Evolutionary conservation across 129 eudicot genomes (phyloP).

Genomic region (Centaurea solstitialis): DNA sequence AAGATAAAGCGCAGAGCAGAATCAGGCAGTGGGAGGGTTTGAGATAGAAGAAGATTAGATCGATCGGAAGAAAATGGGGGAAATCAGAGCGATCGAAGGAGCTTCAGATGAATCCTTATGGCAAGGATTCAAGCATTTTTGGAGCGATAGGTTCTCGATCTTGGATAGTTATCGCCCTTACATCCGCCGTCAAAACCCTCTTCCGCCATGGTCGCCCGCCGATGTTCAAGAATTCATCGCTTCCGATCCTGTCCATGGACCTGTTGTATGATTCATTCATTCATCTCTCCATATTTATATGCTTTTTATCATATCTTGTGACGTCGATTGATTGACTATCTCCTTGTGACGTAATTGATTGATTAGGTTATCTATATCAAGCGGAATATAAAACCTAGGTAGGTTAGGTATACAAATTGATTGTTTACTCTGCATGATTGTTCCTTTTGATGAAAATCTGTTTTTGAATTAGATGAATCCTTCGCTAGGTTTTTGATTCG

Average conservation of each 20-base stretch:
- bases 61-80: conserved; percentile 24
- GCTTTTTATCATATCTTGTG: background rate
- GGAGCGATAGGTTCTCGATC: conserved; percentile 54
- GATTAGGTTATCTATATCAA: conserved; percentile 15
- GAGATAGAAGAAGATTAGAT: background rate
- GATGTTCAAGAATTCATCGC: conserved; percentile 71
- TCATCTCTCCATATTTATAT: background rate
- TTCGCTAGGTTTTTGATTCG: conserved; percentile 1
- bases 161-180: conserved; percentile 49
- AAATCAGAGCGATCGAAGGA: conserved; percentile 15
- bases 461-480: background rate
- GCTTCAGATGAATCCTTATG: conserved; percentile 25
- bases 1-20: conserved; percentile 5
- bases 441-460: background rate
- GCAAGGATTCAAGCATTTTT: conserved; percentile 38
- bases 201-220: conserved; percentile 61
- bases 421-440: conserved; percentile 1
- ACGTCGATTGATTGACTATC: background rate
- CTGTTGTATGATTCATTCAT: conserved; percentile 27
- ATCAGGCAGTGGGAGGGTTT: background rate
- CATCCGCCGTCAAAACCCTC: conserved; percentile 53
- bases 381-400: background rate
- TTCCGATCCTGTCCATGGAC: conserved; percentile 81
- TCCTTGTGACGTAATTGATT: background rate
- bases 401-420: background rate